A percentile compares a stretch with the other conserved stretches of the same genome.
phyloP scores from a whole-genome alignment of 345 rosid species.

The Hibiscus tridactylites region DNA sequence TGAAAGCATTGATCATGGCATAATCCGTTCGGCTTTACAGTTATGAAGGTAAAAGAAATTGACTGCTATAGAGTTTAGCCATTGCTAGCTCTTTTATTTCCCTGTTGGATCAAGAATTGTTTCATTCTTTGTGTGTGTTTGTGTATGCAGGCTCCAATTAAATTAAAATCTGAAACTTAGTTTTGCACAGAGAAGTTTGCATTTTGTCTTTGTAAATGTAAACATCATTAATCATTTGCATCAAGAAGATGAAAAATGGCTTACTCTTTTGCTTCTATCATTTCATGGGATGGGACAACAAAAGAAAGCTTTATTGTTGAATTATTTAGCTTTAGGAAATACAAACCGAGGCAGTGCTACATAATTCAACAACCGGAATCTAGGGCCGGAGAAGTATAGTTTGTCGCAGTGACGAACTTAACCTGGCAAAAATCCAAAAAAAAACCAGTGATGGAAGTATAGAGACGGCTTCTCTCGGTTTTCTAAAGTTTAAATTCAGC shows the following conservation, averaged over 20 bases:
- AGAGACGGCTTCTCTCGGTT: not conserved
- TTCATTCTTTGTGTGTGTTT: not conserved
- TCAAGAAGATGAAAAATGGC: not conserved
- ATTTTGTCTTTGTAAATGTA: not conserved
- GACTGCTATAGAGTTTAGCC: not conserved
- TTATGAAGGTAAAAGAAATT: not conserved
- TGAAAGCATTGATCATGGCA: not conserved
- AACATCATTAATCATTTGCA: not conserved
- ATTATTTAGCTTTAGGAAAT: not conserved
- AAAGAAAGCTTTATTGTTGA: not conserved
- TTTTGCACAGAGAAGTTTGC: not conserved
- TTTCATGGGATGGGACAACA: not conserved
- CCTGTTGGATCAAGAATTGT: too few relatives aligned
- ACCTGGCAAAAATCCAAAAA: not conserved
- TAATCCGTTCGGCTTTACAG: not conserved
- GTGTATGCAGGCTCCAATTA: too few relatives aligned
- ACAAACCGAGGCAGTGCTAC: not conserved
- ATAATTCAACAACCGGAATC: not conserved
- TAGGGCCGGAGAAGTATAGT: not conserved
- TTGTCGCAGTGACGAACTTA: not conserved
- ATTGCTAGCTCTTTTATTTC: not conserved
- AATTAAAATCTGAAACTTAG: not conserved
- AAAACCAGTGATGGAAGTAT: not conserved
- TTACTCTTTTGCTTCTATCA: not conserved
- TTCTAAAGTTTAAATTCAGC: slow-evolving; percentile 9